Evolutionary conservation across 768 basidiomycete species (phyloP), one percentile per base, ranked within the genome.

Genomic region (Suillus bovinus): DNA sequence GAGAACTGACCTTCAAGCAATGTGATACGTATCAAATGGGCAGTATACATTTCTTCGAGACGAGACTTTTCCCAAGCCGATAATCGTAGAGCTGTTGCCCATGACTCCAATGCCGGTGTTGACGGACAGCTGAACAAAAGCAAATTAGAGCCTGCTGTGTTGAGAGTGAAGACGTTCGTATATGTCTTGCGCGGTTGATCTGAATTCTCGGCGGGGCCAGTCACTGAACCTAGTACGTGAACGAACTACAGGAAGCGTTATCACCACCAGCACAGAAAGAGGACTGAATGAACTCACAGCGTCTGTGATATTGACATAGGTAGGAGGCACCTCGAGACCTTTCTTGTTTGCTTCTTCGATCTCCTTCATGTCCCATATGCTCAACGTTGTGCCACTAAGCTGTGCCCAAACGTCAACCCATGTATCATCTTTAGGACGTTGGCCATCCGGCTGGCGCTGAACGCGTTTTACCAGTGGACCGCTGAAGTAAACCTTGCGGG

Each of bases 31-130:
- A 98, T 84, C 49, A 98, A 77, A 78, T 98, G 93, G 6, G 94
- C 96, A 0, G 97, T 98, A 73, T 99, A 99, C 63, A 99, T 94
- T 78, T 99, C 96, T 75, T 97, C 94, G 17, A 98, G 82, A 47
- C 94, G 87, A 1, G 93, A 89, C 71, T 96, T 94, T 77, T 99
- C 97, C 94, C 95, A 99, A 58, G 91, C 84, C 11, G 90, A 87
- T 5, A 99, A 82, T 20, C 97, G 88, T 41, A 99, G 81, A 5
- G 94, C 94, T 27, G 93, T 88, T 8, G 93, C 88, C 96, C 96
- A 99, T n/a, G 89, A 86, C 36, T 90, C 81, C 59, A 96, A 81
- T 17, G 87, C 83, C 49, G 79, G 72, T 33, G 87, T 84, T 24
- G 82, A 82, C 20, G 90, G 89, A 71, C 94, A 96, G 10, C 94